Evolutionary conservation across 2,329 filamentous ascomycete genomes (phyloP).

Genomic region (Periconia sp.): DNA sequence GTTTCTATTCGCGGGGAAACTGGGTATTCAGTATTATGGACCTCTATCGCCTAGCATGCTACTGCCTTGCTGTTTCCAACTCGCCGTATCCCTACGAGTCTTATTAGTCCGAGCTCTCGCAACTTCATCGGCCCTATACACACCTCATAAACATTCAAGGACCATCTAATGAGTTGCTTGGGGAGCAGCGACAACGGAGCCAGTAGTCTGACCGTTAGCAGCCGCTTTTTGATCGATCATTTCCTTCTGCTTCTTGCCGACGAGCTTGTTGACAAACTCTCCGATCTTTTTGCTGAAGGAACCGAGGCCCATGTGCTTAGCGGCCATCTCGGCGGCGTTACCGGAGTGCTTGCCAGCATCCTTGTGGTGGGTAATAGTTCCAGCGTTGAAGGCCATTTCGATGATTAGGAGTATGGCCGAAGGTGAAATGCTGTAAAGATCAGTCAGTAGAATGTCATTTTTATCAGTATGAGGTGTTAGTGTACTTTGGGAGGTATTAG

Average conservation of each 20-base stretch:
- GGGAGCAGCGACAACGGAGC: slow-evolving; percentile 3
- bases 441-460: too few relatives aligned
- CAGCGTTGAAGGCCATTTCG: slow-evolving; percentile 16
- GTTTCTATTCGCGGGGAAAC: too few relatives aligned
- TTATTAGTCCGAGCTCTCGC: too few relatives aligned
- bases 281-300: slow-evolving; percentile 18
- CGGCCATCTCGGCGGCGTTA: slow-evolving; percentile 13
- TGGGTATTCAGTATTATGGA: too few relatives aligned
- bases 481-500: not conserved
- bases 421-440: too few relatives aligned
- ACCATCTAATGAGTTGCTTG: slow-evolving; percentile 3
- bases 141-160: too few relatives aligned
- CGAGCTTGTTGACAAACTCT: slow-evolving; percentile 18
- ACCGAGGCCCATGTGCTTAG: slow-evolving; percentile 14
- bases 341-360: slow-evolving; percentile 19
- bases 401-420: not conserved
- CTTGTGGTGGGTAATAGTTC: slow-evolving; percentile 16
- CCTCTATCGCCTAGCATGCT: too few relatives aligned
- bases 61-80: too few relatives aligned
- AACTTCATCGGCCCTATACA: too few relatives aligned
- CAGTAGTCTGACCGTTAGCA: not conserved
- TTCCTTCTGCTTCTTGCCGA: slow-evolving; percentile 23
- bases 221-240: slow-evolving; percentile 8
- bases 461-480: not conserved
- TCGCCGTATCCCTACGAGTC: too few relatives aligned